Conservation (phyloP, 371 early-diverging fungal species). For the Apophysomyces elegans region DNA sequence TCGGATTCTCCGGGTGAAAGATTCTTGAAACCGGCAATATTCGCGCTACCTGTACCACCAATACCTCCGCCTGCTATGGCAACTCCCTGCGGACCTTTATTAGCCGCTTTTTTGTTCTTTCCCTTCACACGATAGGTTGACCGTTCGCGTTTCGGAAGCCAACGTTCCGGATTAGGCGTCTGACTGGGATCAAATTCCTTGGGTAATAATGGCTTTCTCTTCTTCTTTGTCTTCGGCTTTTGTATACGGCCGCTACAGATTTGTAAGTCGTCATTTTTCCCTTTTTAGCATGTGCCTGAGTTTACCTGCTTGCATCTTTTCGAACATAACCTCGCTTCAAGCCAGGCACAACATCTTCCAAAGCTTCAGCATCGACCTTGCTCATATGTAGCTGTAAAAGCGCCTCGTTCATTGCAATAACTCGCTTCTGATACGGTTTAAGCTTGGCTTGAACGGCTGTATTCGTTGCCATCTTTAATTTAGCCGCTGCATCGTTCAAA, state of each 20-base stretch:
- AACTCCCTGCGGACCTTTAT: conserved; percentile 63
- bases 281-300: not conserved
- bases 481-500: conserved; percentile 62
- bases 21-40: conserved; percentile 56
- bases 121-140: conserved; percentile 61
- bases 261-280: not conserved
- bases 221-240: conserved; percentile 58
- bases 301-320: conserved; percentile 43
- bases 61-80: conserved; percentile 69
- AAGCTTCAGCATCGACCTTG: conserved; percentile 66
- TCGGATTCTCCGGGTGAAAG: not conserved
- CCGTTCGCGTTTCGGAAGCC: conserved; percentile 75
- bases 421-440: conserved; percentile 63
- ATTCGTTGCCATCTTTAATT: conserved; percentile 58
- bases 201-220: conserved; percentile 66
- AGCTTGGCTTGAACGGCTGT: conserved; percentile 66
- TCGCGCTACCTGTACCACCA: conserved; percentile 74
- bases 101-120: conserved; percentile 59
- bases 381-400: conserved; percentile 65
- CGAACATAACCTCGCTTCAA: conserved; percentile 65
- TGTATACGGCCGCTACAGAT: conserved; percentile 21
- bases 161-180: conserved; percentile 77
- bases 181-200: conserved; percentile 57
- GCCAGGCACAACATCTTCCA: conserved; percentile 66
- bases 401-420: conserved; percentile 73